Percentiles rank a stretch among this genome's conserved stretches.
Evolutionary conservation across 2,329 filamentous ascomycete species (phyloP).

Genomic region (Calonectria henricotiae): DNA sequence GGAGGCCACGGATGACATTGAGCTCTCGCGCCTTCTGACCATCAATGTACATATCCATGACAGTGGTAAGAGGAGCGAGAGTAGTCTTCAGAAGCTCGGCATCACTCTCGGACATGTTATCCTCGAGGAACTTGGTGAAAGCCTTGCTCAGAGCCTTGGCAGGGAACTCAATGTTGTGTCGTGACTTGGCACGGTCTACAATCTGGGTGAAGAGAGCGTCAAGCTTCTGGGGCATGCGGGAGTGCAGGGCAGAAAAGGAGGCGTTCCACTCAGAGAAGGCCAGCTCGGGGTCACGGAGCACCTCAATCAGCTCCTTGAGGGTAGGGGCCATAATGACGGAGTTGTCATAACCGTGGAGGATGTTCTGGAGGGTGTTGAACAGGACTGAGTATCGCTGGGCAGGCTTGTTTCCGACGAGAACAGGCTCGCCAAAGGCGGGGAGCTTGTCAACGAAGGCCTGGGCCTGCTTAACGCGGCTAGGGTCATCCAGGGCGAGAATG

Average conservation of each 20-base stretch:
- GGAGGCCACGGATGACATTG: slow-evolving; percentile 82
- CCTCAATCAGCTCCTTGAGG: slow-evolving; percentile 89
- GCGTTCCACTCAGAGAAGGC: slow-evolving; percentile 98
- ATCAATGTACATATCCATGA: slow-evolving; percentile 87
- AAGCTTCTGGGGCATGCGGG: slow-evolving; percentile 96
- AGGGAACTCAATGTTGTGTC: slow-evolving; percentile 86
- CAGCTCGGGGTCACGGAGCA: slow-evolving; percentile 90
- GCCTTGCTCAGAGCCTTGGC: slow-evolving; percentile 89
- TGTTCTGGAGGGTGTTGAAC: slow-evolving; percentile 85
- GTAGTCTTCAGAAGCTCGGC: slow-evolving; percentile 81
- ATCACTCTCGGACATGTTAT: slow-evolving; percentile 83
- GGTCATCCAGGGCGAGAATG: slow-evolving; percentile 95
- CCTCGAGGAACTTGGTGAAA: slow-evolving; percentile 90
- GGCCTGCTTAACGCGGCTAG: slow-evolving; percentile 95
- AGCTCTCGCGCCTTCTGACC: slow-evolving; percentile 94
- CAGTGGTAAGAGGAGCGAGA: slow-evolving; percentile 82
- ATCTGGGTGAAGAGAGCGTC: slow-evolving; percentile 87
- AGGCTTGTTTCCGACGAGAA: slow-evolving; percentile 91
- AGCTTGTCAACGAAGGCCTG: slow-evolving; percentile 94
- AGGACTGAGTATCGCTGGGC: slow-evolving; percentile 88
- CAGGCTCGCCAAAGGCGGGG: slow-evolving; percentile 87
- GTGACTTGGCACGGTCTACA: slow-evolving; percentile 85
- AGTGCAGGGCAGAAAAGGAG: slow-evolving; percentile 96
- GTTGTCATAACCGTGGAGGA: slow-evolving; percentile 95
- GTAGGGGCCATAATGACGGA: slow-evolving; percentile 94